phyloP scores from a whole-genome alignment of 2,329 filamentous ascomycete genomes.

The Arthrobotrys iridis region DNA sequence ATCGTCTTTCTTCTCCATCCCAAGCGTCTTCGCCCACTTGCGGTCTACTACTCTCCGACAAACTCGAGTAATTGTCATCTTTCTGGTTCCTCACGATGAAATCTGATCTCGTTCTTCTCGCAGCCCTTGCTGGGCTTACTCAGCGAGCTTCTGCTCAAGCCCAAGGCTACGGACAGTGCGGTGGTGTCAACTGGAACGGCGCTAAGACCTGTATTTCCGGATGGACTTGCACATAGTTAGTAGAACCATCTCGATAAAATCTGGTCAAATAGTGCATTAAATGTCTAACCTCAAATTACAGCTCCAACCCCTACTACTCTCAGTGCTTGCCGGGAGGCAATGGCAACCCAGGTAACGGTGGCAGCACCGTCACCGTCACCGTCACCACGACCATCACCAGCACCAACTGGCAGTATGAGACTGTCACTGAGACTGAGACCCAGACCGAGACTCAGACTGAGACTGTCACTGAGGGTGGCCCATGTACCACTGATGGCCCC shows the following conservation, averaged over 20 bases:
- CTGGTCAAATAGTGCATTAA: neutral
- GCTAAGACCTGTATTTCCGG: constrained; percentile 37
- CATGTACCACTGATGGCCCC: constrained; percentile 22
- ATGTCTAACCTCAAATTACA: constrained; percentile 7
- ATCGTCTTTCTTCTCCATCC: constrained; percentile 37
- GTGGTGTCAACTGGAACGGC: constrained; percentile 36
- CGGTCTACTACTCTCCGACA: constrained; percentile 36
- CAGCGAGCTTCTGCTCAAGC: constrained; percentile 41
- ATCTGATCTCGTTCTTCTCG: constrained; percentile 44
- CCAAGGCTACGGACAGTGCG: constrained; percentile 48
- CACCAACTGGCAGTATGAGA: constrained; percentile 1
- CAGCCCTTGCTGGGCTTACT: constrained; percentile 40
- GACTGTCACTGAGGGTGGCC: constrained; percentile 24
- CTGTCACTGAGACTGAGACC: constrained; percentile 2
- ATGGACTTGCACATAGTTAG: constrained; percentile 52
- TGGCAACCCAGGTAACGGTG: neutral
- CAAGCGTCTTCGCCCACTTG: constrained; percentile 43
- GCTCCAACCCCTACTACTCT: constrained; percentile 54
- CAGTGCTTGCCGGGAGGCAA: constrained; percentile 50
- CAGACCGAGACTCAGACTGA: constrained; percentile 4
- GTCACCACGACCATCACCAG: constrained; percentile 4
- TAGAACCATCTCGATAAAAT: neutral
- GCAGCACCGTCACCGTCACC: constrained; percentile 31
- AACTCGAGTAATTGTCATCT: constrained; percentile 18
- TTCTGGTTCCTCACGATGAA: constrained; percentile 44